These are phyloP conservation scores for Thielaviopsis euricoi DNA, from an alignment of 2,329 filamentous ascomycete species.

Conservation along the genomic window DNA sequence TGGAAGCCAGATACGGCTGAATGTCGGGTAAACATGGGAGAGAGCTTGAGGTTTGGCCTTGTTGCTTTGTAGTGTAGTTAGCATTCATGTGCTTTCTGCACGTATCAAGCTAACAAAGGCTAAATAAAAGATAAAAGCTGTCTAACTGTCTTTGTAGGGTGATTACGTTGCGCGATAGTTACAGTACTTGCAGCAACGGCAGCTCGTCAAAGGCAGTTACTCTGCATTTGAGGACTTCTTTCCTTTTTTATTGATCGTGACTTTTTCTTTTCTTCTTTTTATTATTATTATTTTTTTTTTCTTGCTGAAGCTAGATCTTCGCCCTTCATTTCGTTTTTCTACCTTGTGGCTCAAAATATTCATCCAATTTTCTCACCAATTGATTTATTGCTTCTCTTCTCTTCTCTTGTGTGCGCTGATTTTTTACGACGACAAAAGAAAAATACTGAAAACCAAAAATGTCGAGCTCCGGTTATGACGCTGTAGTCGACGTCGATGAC, in stretches of 20 bases:
- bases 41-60: neutral
- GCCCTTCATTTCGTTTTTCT: neutral
- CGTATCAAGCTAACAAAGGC: too few species aligned
- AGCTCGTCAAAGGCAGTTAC: neutral
- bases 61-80: too few species aligned
- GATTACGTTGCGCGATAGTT: too few species aligned
- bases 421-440: neutral
- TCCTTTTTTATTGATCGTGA: too few species aligned
- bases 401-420: neutral
- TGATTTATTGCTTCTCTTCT: neutral
- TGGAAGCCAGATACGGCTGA: neutral
- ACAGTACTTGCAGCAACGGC: neutral
- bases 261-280: neutral
- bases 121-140: too few species aligned
- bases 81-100: too few species aligned
- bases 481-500: conserved; percentile 92
- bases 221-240: too few species aligned
- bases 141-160: too few species aligned
- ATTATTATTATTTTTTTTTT: neutral
- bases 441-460: conserved; percentile 37
- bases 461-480: conserved; percentile 84
- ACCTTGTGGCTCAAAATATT: neutral
- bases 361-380: neutral
- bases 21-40: neutral
- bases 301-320: neutral